Conservation (phyloP, 2,329 filamentous ascomycete species). For the Paecilomyces variotii region DNA sequence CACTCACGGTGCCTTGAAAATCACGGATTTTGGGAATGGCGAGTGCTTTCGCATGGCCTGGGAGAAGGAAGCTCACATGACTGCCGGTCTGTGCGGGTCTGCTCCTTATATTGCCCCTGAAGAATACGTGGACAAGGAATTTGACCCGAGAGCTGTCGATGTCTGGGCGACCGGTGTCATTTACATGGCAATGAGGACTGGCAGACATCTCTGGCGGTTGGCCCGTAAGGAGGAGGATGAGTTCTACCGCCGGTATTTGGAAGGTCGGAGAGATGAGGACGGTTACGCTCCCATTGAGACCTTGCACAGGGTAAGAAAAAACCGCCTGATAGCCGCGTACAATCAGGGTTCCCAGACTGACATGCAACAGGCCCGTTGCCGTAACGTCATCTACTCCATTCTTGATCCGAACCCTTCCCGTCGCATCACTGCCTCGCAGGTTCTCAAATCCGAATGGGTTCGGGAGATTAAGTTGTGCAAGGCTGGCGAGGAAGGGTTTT, state of each 20-base stretch:
- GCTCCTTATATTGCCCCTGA: slow-evolving; percentile 97
- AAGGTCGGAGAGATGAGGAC: slow-evolving; percentile 86
- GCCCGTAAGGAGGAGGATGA: slow-evolving; percentile 96
- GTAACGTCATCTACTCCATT: slow-evolving; percentile 98
- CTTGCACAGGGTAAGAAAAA: slow-evolving; percentile 69
- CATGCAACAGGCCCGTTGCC: slow-evolving; percentile 69
- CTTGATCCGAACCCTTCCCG: slow-evolving; percentile 88
- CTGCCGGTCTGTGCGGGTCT: slow-evolving; percentile 89
- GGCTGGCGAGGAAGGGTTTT: slow-evolving; percentile 91
- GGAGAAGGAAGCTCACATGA: slow-evolving; percentile 98
- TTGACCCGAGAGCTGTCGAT: slow-evolving; percentile 94
- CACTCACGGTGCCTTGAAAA: slow-evolving; percentile 86
- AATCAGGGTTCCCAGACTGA: neutral
- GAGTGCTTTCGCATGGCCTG: slow-evolving; percentile 99
- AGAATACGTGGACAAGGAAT: slow-evolving; percentile 91
- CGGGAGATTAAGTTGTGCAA: slow-evolving; percentile 96
- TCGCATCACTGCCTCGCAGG: slow-evolving; percentile 90
- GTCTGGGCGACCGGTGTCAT: slow-evolving; percentile 98
- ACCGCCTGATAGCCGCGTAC: neutral
- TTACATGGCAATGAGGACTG: slow-evolving; percentile 99
- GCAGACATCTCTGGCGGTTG: slow-evolving; percentile 91
- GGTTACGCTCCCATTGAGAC: slow-evolving; percentile 96
- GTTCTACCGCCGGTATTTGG: slow-evolving; percentile 89
- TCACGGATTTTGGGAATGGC: slow-evolving; percentile 97
- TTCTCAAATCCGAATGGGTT: slow-evolving; percentile 97